Conservation (phyloP, 345 rosid species). For the Arabis alpina region DNA sequence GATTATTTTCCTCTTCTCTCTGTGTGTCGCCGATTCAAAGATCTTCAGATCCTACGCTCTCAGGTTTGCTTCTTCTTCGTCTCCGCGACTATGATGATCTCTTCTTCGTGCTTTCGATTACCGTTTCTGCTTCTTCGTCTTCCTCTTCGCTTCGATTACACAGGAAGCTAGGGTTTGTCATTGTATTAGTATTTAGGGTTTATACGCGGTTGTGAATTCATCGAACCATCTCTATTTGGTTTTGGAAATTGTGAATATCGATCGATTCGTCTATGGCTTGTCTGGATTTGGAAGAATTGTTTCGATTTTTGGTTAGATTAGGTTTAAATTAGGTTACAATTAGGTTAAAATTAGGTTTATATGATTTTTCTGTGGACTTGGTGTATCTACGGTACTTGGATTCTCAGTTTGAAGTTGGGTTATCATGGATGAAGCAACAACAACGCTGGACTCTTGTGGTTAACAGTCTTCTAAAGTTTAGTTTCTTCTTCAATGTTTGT, state of each 20-base stretch:
- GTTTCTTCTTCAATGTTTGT: constrained; percentile 15
- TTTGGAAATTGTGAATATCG: too few relatives aligned
- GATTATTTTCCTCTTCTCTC: too few relatives aligned
- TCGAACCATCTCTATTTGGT: too few relatives aligned
- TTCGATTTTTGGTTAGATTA: constrained; percentile 14
- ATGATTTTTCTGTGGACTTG: constrained; percentile 19
- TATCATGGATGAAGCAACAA: constrained; percentile 42
- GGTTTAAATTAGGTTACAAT: constrained; percentile 8
- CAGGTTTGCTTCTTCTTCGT: constrained; percentile 46
- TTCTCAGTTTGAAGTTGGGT: not conserved
- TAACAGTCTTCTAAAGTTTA: constrained; percentile 34
- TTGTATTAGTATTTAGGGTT: constrained; percentile 14
- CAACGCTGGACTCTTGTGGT: constrained; percentile 2
- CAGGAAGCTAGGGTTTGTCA: constrained; percentile 28
- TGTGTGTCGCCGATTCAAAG: not conserved
- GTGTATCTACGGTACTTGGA: constrained; percentile 18
- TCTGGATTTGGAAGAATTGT: constrained; percentile 1
- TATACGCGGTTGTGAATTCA: not conserved
- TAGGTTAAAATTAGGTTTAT: constrained; percentile 13
- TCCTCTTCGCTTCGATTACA: constrained; percentile 12
- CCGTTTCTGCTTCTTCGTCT: constrained; percentile 14
- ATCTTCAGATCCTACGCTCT: constrained; percentile 12
- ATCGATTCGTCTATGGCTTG: constrained; percentile 8
- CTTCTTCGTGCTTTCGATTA: constrained; percentile 20
- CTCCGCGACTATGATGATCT: constrained; percentile 18